phyloP scores from a whole-genome alignment of 345 rosid species.

The Passiflora organensis region DNA sequence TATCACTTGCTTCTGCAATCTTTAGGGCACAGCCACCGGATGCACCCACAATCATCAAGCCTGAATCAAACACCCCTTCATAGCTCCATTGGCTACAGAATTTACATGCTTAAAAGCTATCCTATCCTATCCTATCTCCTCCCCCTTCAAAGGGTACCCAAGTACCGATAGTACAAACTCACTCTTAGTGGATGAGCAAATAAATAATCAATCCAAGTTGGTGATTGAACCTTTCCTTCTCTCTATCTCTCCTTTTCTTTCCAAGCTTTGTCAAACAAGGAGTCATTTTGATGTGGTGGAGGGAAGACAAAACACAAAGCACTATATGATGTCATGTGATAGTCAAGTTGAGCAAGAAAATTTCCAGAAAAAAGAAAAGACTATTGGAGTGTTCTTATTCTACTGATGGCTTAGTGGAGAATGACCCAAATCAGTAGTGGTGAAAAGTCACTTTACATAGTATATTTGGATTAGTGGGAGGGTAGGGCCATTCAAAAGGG shows the following conservation, averaged over 20 bases:
- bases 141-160: constrained; percentile 1
- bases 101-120: not conserved
- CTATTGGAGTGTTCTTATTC: constrained; percentile 7
- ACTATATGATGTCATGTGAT: constrained; percentile 13
- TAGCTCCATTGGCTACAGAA: constrained; percentile 7
- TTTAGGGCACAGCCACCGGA: constrained; percentile 44
- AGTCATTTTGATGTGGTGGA: constrained; percentile 16
- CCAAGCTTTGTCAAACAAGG: constrained; percentile 22
- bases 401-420: constrained; percentile 38
- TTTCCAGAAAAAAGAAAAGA: constrained; percentile 25
- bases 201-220: not conserved
- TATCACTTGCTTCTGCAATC: constrained; percentile 60
- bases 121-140: too few species aligned
- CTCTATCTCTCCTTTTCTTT: not conserved
- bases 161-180: too few species aligned
- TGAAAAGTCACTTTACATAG: constrained; percentile 9
- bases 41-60: constrained; percentile 34
- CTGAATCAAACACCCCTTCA: constrained; percentile 45
- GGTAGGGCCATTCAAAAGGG: constrained; percentile 37
- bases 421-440: constrained; percentile 37
- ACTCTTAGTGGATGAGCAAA: too few species aligned
- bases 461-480: constrained; percentile 28
- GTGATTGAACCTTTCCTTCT: constrained; percentile 8
- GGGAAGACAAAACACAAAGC: constrained; percentile 12
- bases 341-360: constrained; percentile 12